Base-by-base conservation (phyloP, 441 rosid genomes). In the Croton setiger region DNA sequence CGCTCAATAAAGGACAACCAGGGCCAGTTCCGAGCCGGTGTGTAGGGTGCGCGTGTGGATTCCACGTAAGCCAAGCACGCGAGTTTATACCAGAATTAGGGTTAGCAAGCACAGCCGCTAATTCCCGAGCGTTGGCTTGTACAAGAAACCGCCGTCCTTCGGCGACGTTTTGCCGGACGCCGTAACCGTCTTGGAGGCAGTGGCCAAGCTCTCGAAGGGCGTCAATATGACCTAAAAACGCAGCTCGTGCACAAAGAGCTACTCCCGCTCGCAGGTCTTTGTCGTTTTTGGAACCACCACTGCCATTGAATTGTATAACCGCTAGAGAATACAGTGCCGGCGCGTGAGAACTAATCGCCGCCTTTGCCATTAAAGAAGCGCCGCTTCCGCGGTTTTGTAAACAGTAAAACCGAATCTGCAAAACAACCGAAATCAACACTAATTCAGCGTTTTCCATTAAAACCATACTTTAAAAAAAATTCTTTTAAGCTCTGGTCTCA, bases 161-260 rank as follows among this genome's bases (percentile, higher is more conserved):
- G 18, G 87, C 67, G 18, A 90, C 75, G 81, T 90, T 90, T 72
- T 88, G 93, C 0, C 90, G 88, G 56, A 90, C 92, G n/a, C 98
- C 98, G 59, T 92, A 92, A 51, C 98, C 98, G 47, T 92, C 98
- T 71, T 90, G 98, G 7, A 92, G 89, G 63, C 98, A 92, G 86
- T 92, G 98, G 54, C 98, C 98, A 2, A 92, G 90, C 85, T 92
- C 97, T 1, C 98, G 89, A 0, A 90, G 77, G 9, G 96, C 97
- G 35, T 92, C 98, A 44, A 92, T 84, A 73, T 90, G 93, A 53
- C 97, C 98, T 0, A 90, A 72, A 66, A 85, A 93, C 41, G 98
- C 96, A 2, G 98, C 91, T 53, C 98, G 89, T 0, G 97, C 97
- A 55, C 98, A 90, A 3, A 93, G 54, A 36, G 97, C 98, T 3